Base-by-base conservation (phyloP, 208 protist species). In the Leishmania aethiopica region DNA sequence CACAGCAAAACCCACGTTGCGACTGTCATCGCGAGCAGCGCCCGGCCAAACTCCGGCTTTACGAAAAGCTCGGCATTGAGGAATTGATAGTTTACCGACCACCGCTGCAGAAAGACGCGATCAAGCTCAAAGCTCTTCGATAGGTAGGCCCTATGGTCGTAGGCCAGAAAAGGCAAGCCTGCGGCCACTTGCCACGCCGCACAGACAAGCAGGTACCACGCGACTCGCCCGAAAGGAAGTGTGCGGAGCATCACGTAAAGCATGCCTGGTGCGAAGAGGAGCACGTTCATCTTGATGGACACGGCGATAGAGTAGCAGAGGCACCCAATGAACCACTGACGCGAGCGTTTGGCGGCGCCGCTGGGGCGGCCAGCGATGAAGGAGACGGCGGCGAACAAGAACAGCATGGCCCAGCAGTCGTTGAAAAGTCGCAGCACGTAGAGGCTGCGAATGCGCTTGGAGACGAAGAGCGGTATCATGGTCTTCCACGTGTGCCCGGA, bases 261-360 rank as follows among this genome's bases (percentile, higher is more conserved):
- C 22, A 99, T 83, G 11, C 90, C 96, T 11, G 98, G 98, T 1
- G 93, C 89, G 84, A 97, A 98, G 11, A 99, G 91, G 13, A 99
- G 81, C 42, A 98, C 85, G 84, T 99, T 99, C 98, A 99, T 99
- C 85, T 99, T 99, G 49, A 99, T 87, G 2, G 96, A 98, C 28
- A 99, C 91, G 17, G 95, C 95, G n/a, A 95, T 79, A 77, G 89
- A 94, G 80, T 87, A 96, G 47, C 95, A 77, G 13, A 98, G 79
- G 71, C 85, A 91, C 11, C 93, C 93, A 6, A 95, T 59, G 67
- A 88, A 71, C 89, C 90, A 96, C n/a, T 84, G 81, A 8, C 84
- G 85, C 57, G 82, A 60, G 35, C 85, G 80, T 37, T 66, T 71
- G 42, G 57, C 75, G 35, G 81, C 10, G 74, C 55, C 49, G 42